These are phyloP conservation scores for Solanum rostratum DNA, from an alignment of 257 asterid genomes.

Conservation along the genomic window DNA sequence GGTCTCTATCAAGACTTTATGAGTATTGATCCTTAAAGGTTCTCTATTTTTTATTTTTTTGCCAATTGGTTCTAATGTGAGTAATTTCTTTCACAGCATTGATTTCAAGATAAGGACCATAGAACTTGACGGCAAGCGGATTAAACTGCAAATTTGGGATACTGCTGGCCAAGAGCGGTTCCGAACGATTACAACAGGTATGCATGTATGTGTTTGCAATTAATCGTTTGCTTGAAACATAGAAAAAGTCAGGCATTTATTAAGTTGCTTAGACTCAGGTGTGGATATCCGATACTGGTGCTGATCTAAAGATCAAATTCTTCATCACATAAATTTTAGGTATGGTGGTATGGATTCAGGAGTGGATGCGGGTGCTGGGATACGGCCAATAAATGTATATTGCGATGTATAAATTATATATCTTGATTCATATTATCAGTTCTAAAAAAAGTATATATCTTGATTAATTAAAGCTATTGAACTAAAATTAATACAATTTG, in stretches of 20 bases:
- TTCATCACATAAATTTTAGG: neutral
- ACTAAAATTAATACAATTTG: neutral
- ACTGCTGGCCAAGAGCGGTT: conserved; percentile 11
- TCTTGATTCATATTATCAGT: neutral
- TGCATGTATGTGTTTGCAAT: neutral
- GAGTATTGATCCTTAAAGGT: neutral
- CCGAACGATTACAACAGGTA: neutral
- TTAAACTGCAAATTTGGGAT: conserved; percentile 9
- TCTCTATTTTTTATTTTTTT: neutral
- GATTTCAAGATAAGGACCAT: neutral
- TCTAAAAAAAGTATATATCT: neutral
- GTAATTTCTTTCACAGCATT: conserved; percentile 4
- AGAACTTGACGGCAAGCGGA: neutral
- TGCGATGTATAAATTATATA: neutral
- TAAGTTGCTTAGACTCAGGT: neutral
- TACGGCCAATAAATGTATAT: neutral
- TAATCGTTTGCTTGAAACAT: neutral
- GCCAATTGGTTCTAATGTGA: neutral
- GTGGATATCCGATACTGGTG: neutral
- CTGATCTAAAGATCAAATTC: neutral
- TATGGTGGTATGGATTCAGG: neutral
- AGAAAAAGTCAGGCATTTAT: neutral
- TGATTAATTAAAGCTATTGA: neutral
- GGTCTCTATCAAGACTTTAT: neutral
- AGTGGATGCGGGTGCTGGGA: neutral